Evolutionary conservation across 768 basidiomycete genomes (phyloP), one percentile per base, ranked within the genome.

Genomic region (Mycena floridula): DNA sequence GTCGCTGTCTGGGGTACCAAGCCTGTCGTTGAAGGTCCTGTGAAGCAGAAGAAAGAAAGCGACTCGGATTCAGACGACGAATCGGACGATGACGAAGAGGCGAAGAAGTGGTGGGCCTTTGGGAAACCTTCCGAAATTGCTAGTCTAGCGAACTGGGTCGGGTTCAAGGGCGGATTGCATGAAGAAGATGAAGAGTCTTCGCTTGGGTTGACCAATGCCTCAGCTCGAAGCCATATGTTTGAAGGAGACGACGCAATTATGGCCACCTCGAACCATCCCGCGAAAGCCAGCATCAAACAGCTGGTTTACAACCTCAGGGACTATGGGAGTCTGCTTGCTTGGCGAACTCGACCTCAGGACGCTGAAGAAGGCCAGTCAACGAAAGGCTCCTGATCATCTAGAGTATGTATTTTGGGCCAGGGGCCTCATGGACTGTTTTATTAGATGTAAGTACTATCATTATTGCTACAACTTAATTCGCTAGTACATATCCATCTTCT

Each of bases 21-120:
- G 48, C 77, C 80, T 16, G 37, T 46, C 23, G 54, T 48, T 13
- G 59, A 55, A 7, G 53, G 52, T 37, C 60, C 54, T 40, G 54
- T 54, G 46, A 51, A 49, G 22, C 40, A 47, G 18, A 50, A 61
- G 5, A 59, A 65, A 7, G 23, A 47, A 7, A 48, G 51, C 5
- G 57, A 54, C 15, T 56, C 57, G 2, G 66, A 62, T 11, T 43
- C 46, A 15, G 59, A 58, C 8, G 57, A 58, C 3, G 55, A 59
- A 5, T 58, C 57, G 9, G 62, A 66, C 0, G 66, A 63, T 4
- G 72, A 72, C 2, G 59, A 64, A 4, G 66, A 65, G 9, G 62
- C 54, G 3, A 74, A 80, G 43, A 65, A 64, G n/a, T 90, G 88
- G 88, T 89, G 86, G 84, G 83, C 73, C 11, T 81, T 89, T 61